Percentiles rank a stretch among this genome's conserved stretches.
These are phyloP conservation scores for Candolleomyces eurysporus DNA, from an alignment of 768 basidiomycete genomes.

Conservation along the genomic window DNA sequence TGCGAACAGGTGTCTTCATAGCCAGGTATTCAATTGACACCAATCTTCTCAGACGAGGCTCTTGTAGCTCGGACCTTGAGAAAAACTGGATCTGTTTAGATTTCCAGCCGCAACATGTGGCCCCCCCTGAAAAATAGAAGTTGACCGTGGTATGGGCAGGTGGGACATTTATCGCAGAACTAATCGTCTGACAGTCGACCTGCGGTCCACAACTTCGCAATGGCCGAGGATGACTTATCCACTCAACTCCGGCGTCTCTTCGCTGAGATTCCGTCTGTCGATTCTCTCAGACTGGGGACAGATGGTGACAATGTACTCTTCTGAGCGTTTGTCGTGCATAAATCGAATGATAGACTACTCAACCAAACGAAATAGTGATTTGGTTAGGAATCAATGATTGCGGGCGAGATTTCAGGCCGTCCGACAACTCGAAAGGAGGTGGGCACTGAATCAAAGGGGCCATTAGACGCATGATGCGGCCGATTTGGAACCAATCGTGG, in stretches of 20 bases:
- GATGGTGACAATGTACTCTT: background rate
- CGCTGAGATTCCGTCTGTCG: background rate
- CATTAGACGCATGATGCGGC: background rate
- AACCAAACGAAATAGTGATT: background rate
- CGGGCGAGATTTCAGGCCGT: background rate
- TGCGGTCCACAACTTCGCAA: background rate
- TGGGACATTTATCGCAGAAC: background rate
- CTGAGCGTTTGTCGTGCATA: too few species aligned
- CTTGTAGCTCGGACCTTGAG: background rate
- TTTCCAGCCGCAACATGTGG: background rate
- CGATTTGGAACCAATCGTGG: background rate
- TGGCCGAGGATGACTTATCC: background rate
- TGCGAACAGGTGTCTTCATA: background rate
- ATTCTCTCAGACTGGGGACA: too few species aligned
- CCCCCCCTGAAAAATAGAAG: background rate
- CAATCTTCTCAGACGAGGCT: background rate
- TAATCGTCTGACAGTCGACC: background rate
- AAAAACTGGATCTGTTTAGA: background rate
- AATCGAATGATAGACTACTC: background rate
- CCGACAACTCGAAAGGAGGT: background rate
- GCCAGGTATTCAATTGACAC: background rate
- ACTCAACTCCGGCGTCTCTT: background rate
- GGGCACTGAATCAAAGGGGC: background rate
- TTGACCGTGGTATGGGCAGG: background rate
- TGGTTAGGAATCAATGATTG: constrained; percentile 6